Evolutionary conservation across 495 filamentous ascomycete species (phyloP), one percentile per base, ranked within the genome.

Genomic region (Podospora didyma): DNA sequence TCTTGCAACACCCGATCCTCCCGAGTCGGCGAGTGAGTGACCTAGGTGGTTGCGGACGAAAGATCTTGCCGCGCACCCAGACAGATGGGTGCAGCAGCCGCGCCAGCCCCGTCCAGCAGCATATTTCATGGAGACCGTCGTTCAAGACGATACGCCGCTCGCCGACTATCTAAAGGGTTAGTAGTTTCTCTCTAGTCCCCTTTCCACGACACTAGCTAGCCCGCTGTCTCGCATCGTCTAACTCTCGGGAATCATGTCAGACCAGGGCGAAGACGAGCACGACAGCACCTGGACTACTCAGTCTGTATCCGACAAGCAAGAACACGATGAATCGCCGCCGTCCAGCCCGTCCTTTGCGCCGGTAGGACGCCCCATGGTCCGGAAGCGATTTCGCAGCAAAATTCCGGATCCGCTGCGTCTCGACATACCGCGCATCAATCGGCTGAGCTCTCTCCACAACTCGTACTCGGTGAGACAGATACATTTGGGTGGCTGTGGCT

Each of bases 161-260:
- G 91, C 90, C 68, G 87, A 89, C 59, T 97, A 96, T 77, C 85
- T 98, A 56, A 88, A 96, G 82, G 94, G 93, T 96, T 69, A 59
- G 75, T 69, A 31, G 19, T 34, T 48, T 26, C 44, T 34, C 17
- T 17, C 35, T 22, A 21, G 17, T 37, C n/a, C 39, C 37, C 46
- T 7, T 3, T 34, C 28, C 47, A 26, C 7, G 21, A 5, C 1
- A 23, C 9, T 9, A 47, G 24, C 26, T 48, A n/a, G n/a, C n/a
- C n/a, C n/a, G n/a, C n/a, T n/a, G n/a, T n/a, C n/a, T n/a, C n/a
- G n/a, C n/a, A n/a, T n/a, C 31, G 22, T 54, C 55, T 60, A 45
- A 61, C 34, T 49, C 17, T 28, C n/a, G n/a, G n/a, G 17, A 35
- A 12, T 51, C 17, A 57, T 62, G 60, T 49, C 53, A 69, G 68